Conservation (phyloP, 202 grass and related monocot species). For the Dendrocalamus latiflorus region DNA sequence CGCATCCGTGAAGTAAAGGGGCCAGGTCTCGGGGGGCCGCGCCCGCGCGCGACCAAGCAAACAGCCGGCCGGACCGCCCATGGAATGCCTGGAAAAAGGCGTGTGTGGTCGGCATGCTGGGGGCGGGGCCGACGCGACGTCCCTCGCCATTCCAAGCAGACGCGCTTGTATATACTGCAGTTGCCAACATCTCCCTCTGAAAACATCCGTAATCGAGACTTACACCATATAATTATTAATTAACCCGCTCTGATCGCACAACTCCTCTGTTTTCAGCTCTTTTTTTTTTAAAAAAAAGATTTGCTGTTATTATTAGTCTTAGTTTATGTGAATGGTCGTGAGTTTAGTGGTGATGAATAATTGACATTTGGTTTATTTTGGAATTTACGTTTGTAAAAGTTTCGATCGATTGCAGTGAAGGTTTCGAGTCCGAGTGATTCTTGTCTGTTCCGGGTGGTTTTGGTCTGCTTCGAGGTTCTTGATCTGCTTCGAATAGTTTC, state of each 20-base stretch:
- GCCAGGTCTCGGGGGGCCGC: neutral
- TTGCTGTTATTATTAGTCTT: no score
- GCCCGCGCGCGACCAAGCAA: neutral
- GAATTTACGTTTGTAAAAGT: no score
- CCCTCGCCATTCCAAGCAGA: neutral
- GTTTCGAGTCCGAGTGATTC: no score
- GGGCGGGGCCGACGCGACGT: neutral
- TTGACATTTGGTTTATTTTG: no score
- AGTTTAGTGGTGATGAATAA: no score
- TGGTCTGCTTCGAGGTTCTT: no score
- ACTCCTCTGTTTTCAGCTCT: neutral
- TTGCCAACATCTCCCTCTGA: neutral
- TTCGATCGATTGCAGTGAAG: no score
- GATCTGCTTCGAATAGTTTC: no score
- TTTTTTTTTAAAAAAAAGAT: no score
- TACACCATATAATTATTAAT: neutral
- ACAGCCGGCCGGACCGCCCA: neutral
- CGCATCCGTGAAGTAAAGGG: neutral
- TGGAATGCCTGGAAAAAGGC: neutral
- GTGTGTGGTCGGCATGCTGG: neutral
- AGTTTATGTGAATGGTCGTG: no score
- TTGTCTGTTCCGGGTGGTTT: no score
- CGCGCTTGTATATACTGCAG: neutral
- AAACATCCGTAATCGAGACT: neutral
- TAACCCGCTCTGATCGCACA: neutral